Conservation (phyloP, 2,329 filamentous ascomycete genomes). For the Pyrenophora tritici-repentis region DNA sequence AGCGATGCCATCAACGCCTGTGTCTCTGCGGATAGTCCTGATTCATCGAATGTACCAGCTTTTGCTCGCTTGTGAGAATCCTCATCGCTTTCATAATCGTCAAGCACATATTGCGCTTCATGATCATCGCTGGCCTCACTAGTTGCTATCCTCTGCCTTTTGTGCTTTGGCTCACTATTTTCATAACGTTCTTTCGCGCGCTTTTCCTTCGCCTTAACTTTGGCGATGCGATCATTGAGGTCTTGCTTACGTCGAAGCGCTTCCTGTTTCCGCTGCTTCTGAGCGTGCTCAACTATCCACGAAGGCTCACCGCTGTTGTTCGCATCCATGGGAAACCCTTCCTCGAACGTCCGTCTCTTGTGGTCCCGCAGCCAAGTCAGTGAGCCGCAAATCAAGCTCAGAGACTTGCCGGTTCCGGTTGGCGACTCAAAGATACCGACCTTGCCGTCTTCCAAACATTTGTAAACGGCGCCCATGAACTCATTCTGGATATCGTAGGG, state of each 20-base stretch:
- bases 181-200: constrained; percentile 61
- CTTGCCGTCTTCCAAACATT: constrained; percentile 77
- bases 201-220: constrained; percentile 65
- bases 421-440: constrained; percentile 90
- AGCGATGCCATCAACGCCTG: constrained; percentile 71
- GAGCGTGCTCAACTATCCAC: constrained; percentile 82
- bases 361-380: constrained; percentile 89
- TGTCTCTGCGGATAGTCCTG: constrained; percentile 73
- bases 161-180: constrained; percentile 55
- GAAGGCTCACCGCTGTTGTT: constrained; percentile 71
- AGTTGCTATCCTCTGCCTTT: constrained; percentile 43
- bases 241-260: constrained; percentile 71
- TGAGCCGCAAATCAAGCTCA: constrained; percentile 87
- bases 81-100: constrained; percentile 71
- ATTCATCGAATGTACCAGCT: constrained; percentile 31
- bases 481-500: constrained; percentile 86
- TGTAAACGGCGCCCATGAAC: constrained; percentile 85
- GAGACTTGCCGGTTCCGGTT: constrained; percentile 90
- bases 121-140: constrained; percentile 36
- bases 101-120: constrained; percentile 74
- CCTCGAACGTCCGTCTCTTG: constrained; percentile 66
- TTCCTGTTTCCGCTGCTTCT: constrained; percentile 69
- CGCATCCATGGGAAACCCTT: constrained; percentile 55
- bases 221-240: constrained; percentile 72
- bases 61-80: constrained; percentile 48